Evolutionary conservation across 2,329 filamentous ascomycete species (phyloP), one percentile per base, ranked within the genome.

Genomic region (Sporothrix pseudoabietina): DNA sequence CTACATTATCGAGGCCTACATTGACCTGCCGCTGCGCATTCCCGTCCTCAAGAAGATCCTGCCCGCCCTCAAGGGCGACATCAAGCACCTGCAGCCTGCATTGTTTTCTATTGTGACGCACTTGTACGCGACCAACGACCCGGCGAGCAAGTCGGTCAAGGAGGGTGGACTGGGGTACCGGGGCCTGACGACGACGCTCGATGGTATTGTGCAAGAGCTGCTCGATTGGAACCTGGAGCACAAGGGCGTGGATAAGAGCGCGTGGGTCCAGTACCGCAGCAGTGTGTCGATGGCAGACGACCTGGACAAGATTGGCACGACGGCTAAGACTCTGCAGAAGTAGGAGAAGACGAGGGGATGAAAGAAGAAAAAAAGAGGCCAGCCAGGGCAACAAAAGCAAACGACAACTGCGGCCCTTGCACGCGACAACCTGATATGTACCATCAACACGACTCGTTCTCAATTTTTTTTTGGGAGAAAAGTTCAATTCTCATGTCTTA

Each of bases 171-270:
- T 85, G 19, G 83, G 82, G 0, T 84, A 83, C 74, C 73, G 73
- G 0, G 83, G 82, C 0, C 77, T 83, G 1, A 9, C 82, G 10
- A 82, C 80, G 0, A 84, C 82, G 12, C 77, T 82, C 0, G 81
- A 84, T 32, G 83, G 83, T 1, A 80, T 84, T 78, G 76, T 78
- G n/a, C 77, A 80, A 69, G 79, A 84, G 76, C 75, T 84, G 0
- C 75, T 84, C 0, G 82, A 83, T 54, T 84, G 83, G 82, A 84
- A 84, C 74, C 75, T 74, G 1, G 81, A 82, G 73, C 82, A 83
- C 63, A 76, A 73, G 14, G 75, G 75, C 14, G 70, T 75, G 30
- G 76, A 74, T 9, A 68, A 44, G 63, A 47, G 41, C 55, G 75
- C 69, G 5, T 79, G 77, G 71, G 79, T 79, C 72, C 77, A 77